Conservation (phyloP, 176 grass and related monocot genomes). For the Musa beccarii region DNA sequence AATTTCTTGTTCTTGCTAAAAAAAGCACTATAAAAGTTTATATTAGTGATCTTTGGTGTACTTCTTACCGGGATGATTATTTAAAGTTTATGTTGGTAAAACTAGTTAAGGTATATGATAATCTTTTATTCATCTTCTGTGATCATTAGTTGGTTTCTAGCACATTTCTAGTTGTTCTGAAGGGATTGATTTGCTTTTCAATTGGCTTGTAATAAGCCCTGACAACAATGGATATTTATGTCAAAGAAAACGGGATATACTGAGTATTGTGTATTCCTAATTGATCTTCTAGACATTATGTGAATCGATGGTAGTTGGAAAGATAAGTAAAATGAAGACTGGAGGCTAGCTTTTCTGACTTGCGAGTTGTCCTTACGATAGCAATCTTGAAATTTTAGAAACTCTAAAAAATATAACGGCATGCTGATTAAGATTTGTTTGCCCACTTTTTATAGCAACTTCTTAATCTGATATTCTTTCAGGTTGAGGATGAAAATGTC, state of each 20-base stretch:
- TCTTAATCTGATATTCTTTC: conserved; percentile 22
- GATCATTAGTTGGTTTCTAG: background rate
- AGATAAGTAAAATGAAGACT: background rate
- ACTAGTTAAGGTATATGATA: no score
- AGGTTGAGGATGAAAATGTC: conserved; percentile 51
- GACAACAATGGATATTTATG: background rate
- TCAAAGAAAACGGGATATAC: background rate
- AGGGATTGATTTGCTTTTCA: background rate
- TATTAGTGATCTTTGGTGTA: no score
- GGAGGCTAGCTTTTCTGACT: background rate
- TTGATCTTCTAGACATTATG: background rate
- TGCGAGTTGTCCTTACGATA: background rate
- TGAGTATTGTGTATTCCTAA: background rate
- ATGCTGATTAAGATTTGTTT: no score
- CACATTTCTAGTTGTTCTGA: background rate
- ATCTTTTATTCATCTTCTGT: background rate
- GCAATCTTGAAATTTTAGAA: background rate
- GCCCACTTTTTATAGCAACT: background rate
- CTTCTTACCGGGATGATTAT: no score
- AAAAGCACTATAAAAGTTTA: no score
- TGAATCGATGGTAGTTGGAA: background rate
- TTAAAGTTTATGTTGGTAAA: no score
- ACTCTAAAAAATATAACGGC: background rate
- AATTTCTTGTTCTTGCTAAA: no score
- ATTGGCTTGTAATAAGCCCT: background rate